A percentile compares a stretch with the other conserved stretches of the same genome.
Conservation (phyloP, 139 green algal species). For the Coelastrella sp. region DNA sequence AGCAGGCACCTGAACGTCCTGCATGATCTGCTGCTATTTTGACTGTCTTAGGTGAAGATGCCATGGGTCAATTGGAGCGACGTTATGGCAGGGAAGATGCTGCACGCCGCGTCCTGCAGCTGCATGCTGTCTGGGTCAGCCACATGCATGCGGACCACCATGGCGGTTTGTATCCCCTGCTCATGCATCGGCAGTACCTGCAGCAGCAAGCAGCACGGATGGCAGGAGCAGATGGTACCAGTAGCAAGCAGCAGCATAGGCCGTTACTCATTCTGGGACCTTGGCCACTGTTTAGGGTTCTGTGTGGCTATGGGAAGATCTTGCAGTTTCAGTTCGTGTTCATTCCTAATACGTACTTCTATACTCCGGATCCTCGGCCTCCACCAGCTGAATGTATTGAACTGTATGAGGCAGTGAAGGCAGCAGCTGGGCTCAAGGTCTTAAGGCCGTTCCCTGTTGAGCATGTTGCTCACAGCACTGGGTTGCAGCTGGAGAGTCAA, state of each 20-base stretch:
- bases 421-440: constrained; percentile 63
- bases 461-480: constrained; percentile 73
- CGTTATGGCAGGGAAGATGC: too few species aligned
- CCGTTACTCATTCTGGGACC: constrained; percentile 91
- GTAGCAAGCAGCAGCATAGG: too few species aligned
- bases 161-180: constrained; percentile 82
- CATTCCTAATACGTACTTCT: constrained; percentile 66
- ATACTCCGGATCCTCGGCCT: neutral
- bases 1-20: too few species aligned
- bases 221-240: too few species aligned
- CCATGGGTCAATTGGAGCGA: constrained; percentile 90
- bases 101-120: too few species aligned
- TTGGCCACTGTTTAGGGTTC: constrained; percentile 72
- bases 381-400: neutral
- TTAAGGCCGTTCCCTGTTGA: constrained; percentile 68
- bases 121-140: constrained; percentile 86
- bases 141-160: constrained; percentile 99
- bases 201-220: constrained; percentile 49
- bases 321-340: constrained; percentile 61
- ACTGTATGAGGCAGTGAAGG: constrained; percentile 21
- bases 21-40: too few species aligned
- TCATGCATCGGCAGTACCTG: constrained; percentile 67
- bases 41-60: constrained; percentile 60
- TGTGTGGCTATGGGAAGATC: constrained; percentile 72
- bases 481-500: constrained; percentile 72